Conservation (phyloP, 495 filamentous ascomycete genomes). For the Hypomontagnella monticulosa region DNA sequence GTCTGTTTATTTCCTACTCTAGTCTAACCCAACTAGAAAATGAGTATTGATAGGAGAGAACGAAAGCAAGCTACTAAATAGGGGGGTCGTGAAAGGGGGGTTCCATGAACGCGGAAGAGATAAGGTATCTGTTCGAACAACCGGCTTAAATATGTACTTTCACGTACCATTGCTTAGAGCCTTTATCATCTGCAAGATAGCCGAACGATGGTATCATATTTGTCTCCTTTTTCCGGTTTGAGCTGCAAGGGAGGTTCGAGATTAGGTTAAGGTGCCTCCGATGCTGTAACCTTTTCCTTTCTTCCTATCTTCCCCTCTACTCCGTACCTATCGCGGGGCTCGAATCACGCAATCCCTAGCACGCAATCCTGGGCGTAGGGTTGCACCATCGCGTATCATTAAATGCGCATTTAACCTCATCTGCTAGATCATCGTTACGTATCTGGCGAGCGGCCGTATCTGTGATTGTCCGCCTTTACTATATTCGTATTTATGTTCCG, state of each 20-base stretch:
- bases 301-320: constrained; percentile 33
- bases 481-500: constrained; percentile 18
- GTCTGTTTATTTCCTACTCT: constrained; percentile 17
- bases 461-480: constrained; percentile 14
- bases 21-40: constrained; percentile 22
- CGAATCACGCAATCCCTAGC: constrained; percentile 35
- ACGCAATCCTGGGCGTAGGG: constrained; percentile 32
- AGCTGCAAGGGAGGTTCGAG: constrained; percentile 9
- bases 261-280: constrained; percentile 20
- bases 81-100: constrained; percentile 8
- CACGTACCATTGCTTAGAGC: constrained; percentile 4
- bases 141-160: constrained; percentile 26
- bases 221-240: constrained; percentile 11
- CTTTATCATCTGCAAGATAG: constrained; percentile 32
- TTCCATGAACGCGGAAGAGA: constrained; percentile 3
- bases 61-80: neutral
- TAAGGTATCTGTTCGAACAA: constrained; percentile 19
- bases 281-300: constrained; percentile 34
- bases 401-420: constrained; percentile 3
- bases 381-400: constrained; percentile 40
- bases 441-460: neutral
- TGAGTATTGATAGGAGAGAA: neutral
- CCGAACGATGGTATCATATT: constrained; percentile 34
- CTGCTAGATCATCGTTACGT: neutral
- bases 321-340: constrained; percentile 36